Conservation (phyloP, 148 eudicot genomes). For the Drosera capensis region DNA sequence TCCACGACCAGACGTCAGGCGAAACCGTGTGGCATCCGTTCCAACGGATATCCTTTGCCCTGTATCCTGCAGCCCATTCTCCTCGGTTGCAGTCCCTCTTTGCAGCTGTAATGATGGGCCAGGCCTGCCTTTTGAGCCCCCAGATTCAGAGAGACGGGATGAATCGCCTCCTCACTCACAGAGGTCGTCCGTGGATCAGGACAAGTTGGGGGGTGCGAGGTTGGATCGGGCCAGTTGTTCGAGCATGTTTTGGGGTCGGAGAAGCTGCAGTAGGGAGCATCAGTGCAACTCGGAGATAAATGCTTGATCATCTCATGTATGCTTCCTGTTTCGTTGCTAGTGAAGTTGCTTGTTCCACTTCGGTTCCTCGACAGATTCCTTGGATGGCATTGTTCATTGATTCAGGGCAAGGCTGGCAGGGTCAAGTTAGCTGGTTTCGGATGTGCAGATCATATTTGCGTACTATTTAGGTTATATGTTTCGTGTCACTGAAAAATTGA, state of each 20-base stretch:
- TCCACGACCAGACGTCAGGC: slow-evolving; percentile 39
- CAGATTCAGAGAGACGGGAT: slow-evolving; percentile 36
- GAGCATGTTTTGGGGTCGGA: slow-evolving; percentile 78
- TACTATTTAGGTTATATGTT: too few relatives aligned
- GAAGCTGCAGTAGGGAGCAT: slow-evolving; percentile 87
- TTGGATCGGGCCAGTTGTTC: slow-evolving; percentile 74
- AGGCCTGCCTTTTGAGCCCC: slow-evolving; percentile 56
- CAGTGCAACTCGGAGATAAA: slow-evolving; percentile 90
- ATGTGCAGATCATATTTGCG: too few relatives aligned
- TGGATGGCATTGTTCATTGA: too few relatives aligned
- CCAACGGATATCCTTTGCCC: slow-evolving; percentile 80
- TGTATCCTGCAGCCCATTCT: slow-evolving; percentile 85
- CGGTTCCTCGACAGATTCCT: too few relatives aligned
- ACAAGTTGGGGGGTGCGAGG: slow-evolving; percentile 46
- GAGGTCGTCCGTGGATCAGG: slow-evolving; percentile 26
- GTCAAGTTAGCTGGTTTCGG: too few relatives aligned
- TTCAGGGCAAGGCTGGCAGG: too few relatives aligned
- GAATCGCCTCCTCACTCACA: slow-evolving; percentile 48
- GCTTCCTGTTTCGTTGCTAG: neutral
- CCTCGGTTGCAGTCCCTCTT: slow-evolving; percentile 55
- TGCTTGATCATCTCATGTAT: slow-evolving; percentile 18
- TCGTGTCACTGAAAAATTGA: too few relatives aligned
- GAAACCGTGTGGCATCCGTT: slow-evolving; percentile 60
- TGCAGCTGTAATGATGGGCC: slow-evolving; percentile 82
- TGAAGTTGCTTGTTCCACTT: neutral